phyloP scores from a whole-genome alignment of 345 rosid species.

The Hibiscus mutabilis region DNA sequence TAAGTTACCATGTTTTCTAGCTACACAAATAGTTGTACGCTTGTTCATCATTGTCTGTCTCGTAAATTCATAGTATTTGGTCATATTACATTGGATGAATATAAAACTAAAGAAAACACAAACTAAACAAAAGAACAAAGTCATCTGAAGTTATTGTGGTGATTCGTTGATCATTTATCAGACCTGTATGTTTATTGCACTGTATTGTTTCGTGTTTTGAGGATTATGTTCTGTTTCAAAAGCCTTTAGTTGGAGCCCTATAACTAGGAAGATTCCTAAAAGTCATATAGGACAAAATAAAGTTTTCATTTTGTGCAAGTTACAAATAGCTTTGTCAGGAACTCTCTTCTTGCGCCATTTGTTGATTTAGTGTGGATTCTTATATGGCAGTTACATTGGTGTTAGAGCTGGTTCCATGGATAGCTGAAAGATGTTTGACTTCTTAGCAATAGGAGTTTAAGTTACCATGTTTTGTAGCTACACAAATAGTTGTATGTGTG shows the following conservation, averaged over 20 bases:
- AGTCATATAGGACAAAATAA: not conserved
- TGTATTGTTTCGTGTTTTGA: not conserved
- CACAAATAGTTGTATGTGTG: too few relatives aligned
- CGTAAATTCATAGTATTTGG: not conserved
- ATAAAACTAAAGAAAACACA: too few relatives aligned
- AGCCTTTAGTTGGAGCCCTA: not conserved
- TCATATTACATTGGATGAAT: too few relatives aligned
- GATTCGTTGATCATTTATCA: not conserved
- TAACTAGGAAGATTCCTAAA: not conserved
- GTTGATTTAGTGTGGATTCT: conserved; percentile 9
- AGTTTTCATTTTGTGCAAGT: not conserved
- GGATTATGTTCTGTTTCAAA: not conserved
- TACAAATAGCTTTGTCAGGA: not conserved
- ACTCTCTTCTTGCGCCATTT: not conserved
- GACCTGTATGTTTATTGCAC: not conserved
- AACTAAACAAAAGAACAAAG: not conserved
- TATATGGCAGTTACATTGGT: conserved; percentile 2
- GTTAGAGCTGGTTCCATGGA: too few relatives aligned
- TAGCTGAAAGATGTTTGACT: too few relatives aligned
- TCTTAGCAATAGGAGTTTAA: too few relatives aligned
- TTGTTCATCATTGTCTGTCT: not conserved
- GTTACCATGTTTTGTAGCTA: not conserved
- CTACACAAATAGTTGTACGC: not conserved
- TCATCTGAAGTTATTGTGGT: not conserved
- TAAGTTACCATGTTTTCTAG: not conserved